phyloP scores from a whole-genome alignment of 306 rosid species.

The Lathyrus aphaca region DNA sequence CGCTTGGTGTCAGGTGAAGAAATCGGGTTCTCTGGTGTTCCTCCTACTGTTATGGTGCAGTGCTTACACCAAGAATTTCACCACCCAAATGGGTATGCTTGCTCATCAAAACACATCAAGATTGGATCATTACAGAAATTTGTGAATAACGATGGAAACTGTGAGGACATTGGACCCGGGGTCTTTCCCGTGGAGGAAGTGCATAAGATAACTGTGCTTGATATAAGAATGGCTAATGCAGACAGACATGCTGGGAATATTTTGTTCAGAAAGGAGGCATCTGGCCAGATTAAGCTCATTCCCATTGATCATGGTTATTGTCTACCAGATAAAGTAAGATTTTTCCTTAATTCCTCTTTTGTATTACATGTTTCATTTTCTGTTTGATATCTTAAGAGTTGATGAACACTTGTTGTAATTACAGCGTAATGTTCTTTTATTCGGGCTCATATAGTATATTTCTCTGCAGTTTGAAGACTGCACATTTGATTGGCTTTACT shows the following conservation, averaged over 20 bases:
- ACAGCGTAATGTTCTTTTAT: not conserved
- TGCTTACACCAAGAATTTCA: constrained; percentile 51
- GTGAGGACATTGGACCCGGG: constrained; percentile 78
- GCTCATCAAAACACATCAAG: constrained; percentile 57
- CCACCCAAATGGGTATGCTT: constrained; percentile 55
- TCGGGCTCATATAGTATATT: constrained; percentile 7
- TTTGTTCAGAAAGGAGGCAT: constrained; percentile 51
- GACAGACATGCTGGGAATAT: constrained; percentile 89
- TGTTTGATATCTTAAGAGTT: constrained; percentile 5
- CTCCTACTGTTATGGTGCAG: constrained; percentile 54
- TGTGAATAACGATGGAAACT: constrained; percentile 63
- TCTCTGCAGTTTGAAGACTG: constrained; percentile 80
- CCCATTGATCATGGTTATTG: constrained; percentile 93
- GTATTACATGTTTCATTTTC: not conserved
- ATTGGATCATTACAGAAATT: constrained; percentile 77
- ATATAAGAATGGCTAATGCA: constrained; percentile 85
- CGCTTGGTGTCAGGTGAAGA: constrained; percentile 45
- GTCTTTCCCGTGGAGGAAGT: constrained; percentile 68
- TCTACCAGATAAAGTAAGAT: constrained; percentile 71
- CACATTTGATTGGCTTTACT: constrained; percentile 88
- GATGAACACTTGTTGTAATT: constrained; percentile 8
- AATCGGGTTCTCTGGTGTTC: constrained; percentile 57
- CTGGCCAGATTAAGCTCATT: constrained; percentile 56
- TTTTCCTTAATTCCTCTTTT: constrained; percentile 11
- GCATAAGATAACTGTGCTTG: constrained; percentile 77